Percentiles rank a stretch among this genome's conserved stretches.
Evolutionary conservation across 768 basidiomycete genomes (phyloP).

Genomic region (Agrocybe pediades): DNA sequence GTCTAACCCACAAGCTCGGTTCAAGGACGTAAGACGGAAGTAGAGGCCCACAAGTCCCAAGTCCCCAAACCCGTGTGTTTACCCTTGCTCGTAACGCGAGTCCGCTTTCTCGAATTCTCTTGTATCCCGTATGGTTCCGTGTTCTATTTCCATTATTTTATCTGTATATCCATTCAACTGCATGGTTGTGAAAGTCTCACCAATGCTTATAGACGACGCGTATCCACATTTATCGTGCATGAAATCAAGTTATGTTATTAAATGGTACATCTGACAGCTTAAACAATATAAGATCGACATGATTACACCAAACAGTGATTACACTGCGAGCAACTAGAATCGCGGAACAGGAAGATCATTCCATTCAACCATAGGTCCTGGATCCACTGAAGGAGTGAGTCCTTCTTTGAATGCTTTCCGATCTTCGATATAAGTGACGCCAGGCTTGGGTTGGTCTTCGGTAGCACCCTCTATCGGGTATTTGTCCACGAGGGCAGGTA

Average conservation of each 20-base stretch:
- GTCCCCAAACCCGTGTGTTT: slow-evolving; percentile 1
- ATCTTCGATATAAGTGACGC: slow-evolving; percentile 67
- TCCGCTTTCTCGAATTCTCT: slow-evolving; percentile 15
- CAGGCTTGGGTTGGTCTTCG: slow-evolving; percentile 42
- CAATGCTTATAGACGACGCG: neutral
- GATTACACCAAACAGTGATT: no score
- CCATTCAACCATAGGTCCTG: slow-evolving; percentile 75
- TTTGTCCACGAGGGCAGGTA: slow-evolving; percentile 58
- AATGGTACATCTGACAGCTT: neutral
- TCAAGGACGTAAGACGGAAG: slow-evolving; percentile 44
- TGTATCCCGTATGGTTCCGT: slow-evolving; percentile 18
- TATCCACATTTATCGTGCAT: neutral
- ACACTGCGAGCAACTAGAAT: slow-evolving; percentile 11
- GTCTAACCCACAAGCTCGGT: slow-evolving; percentile 40
- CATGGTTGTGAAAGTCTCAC: slow-evolving; percentile 4
- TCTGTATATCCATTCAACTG: slow-evolving; percentile 9
- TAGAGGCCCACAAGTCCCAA: slow-evolving; percentile 18
- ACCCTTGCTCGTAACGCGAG: slow-evolving; percentile 2
- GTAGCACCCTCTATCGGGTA: slow-evolving; percentile 59
- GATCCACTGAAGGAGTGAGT: slow-evolving; percentile 53
- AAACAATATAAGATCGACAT: neutral
- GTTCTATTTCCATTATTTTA: slow-evolving; percentile 13
- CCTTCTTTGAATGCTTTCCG: slow-evolving; percentile 63
- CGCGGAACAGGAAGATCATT: slow-evolving; percentile 59
- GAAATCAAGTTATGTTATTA: neutral